Base-by-base conservation (phyloP, 2,329 filamentous ascomycete species). In the Ampelomyces quisqualis region DNA sequence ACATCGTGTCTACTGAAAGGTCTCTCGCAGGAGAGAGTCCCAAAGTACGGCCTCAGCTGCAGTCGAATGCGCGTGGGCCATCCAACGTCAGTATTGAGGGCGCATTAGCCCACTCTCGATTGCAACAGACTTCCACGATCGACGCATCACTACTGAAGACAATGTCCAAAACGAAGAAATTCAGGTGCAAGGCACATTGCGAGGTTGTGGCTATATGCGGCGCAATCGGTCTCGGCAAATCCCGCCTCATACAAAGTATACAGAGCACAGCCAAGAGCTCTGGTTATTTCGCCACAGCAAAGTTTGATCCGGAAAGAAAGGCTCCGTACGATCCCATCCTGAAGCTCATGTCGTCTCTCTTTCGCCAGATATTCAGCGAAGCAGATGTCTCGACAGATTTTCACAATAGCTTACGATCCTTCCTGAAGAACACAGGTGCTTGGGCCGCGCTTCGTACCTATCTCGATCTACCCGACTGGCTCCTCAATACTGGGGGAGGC, bases 391-490 rank as follows among this genome's bases (percentile, higher is more conserved):
- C 70, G 7, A 81, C 79, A 1, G 74, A 79, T 1, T 84, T 83
- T 45, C 81, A 84, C 53, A 74, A 80, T 43, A 77, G 73, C 46
- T 67, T 84, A 9, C 70, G 81, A 14, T 68, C 69, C 10, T 77
- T 77, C 30, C 69, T 84, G 4, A 73, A 73, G 32, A 77, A 78
- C 7, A 60, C 58, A 7, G 64, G 64, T 6, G 74, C 81, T 45
- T 84, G 81, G 81, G 61, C 70, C 19, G 70, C 77, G 5, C 66
- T 84, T 19, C 76, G 80, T 49, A 69, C 67, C 18, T 78, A 80
- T 35, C 64, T 84, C n/a, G 78, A 80, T 42, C 70, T 84, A 2
- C 81, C 81, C 0, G 84, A 91, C 56, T 94, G 91, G 68, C 63
- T 78, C 15, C 53, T 76, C 7, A 52, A 53, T 11, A 64, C 55